Conservation (phyloP, 345 rosid genomes). For the Lepidium africanum region DNA sequence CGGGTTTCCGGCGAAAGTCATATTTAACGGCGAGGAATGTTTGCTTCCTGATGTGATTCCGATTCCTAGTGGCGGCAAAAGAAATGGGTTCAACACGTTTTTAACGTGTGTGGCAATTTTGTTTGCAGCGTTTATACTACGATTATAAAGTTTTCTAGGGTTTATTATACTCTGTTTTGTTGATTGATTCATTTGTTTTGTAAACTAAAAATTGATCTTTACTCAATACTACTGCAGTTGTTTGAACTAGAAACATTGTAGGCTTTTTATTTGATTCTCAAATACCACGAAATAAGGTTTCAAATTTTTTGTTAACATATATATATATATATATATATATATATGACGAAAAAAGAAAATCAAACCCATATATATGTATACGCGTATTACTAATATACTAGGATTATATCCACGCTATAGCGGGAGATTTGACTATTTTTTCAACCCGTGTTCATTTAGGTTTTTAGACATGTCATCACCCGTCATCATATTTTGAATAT, state of each 20-base stretch:
- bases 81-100: constrained; percentile 2
- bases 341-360: no score
- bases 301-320: no score
- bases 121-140: not conserved
- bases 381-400: no score
- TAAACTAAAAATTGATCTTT: constrained; percentile 1
- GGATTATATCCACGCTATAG: no score
- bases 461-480: no score
- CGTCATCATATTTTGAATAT: no score
- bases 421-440: no score
- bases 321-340: no score
- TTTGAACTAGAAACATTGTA: not conserved
- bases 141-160: not conserved
- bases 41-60: constrained; percentile 64
- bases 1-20: constrained; percentile 86
- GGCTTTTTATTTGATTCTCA: not conserved
- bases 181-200: constrained; percentile 20
- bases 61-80: constrained; percentile 32
- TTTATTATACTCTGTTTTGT: not conserved
- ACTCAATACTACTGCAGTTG: not conserved
- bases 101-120: not conserved
- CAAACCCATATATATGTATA: no score
- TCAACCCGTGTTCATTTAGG: no score
- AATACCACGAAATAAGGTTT: no score
- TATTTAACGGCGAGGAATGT: constrained; percentile 93